A percentile compares a stretch with the other conserved stretches of the same genome.
Evolutionary conservation across 371 early-diverging fungal genomes (phyloP).

Genomic region (Mucor lusitanicus): DNA sequence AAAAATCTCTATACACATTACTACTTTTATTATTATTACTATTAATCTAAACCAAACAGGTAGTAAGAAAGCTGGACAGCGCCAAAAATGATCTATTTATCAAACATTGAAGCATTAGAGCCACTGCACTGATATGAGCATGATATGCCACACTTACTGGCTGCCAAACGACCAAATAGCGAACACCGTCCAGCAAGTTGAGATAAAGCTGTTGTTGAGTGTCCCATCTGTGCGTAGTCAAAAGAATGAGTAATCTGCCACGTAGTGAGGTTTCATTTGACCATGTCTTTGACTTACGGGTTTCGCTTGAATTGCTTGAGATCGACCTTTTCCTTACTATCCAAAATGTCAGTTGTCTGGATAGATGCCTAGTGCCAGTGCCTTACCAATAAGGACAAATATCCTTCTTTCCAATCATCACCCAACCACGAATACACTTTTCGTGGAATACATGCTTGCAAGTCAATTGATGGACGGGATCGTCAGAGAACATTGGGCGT

Average conservation of each 20-base stretch:
- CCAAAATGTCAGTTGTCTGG: background rate
- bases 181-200: constrained; percentile 79
- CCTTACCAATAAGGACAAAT: constrained; percentile 91
- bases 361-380: no score
- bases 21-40: background rate
- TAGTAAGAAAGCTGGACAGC: constrained; percentile 50
- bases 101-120: no score
- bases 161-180: constrained; percentile 85
- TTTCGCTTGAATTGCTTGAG: constrained; percentile 75
- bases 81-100: constrained; percentile 56
- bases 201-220: constrained; percentile 76
- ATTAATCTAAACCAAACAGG: constrained; percentile 40
- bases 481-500: constrained; percentile 36
- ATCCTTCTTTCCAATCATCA: constrained; percentile 91
- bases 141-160: constrained; percentile 52
- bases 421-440: constrained; percentile 94
- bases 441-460: constrained; percentile 89
- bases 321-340: constrained; percentile 85
- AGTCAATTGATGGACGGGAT: constrained; percentile 66
- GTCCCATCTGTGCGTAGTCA: constrained; percentile 54
- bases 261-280: background rate
- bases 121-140: background rate
- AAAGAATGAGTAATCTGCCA: background rate
- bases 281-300: constrained; percentile 56
- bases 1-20: background rate